These are phyloP conservation scores for Cymodocea nodosa DNA, from an alignment of 116 monocot genomes.

Conservation along the genomic window DNA sequence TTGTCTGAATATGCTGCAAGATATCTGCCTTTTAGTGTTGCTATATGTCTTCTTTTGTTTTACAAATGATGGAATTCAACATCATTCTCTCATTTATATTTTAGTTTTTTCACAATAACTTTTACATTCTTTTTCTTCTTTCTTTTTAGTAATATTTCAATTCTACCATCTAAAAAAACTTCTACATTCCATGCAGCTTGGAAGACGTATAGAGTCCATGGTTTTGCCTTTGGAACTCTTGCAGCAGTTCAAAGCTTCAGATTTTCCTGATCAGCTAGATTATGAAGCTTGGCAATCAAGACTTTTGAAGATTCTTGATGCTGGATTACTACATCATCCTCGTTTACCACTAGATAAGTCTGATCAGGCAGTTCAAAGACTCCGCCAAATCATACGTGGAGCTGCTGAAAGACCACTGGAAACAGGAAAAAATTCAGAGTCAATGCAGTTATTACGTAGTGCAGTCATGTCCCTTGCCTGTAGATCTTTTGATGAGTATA, in stretches of 20 bases:
- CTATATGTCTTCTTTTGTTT: too few relatives aligned
- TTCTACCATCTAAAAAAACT: background rate
- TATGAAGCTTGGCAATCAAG: slow-evolving; percentile 63
- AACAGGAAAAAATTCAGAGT: slow-evolving; percentile 82
- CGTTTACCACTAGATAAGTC: slow-evolving; percentile 46
- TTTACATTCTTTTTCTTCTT: too few relatives aligned
- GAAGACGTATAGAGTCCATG: slow-evolving; percentile 77
- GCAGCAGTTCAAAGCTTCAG: slow-evolving; percentile 91
- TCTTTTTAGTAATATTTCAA: too few relatives aligned
- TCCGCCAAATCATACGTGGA: slow-evolving; percentile 53
- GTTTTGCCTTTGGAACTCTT: slow-evolving; percentile 86
- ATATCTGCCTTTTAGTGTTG: too few relatives aligned
- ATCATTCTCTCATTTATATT: too few relatives aligned
- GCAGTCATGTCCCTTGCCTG: slow-evolving; percentile 64
- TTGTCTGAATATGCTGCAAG: too few relatives aligned
- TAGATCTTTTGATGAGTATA: slow-evolving; percentile 53
- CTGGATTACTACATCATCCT: slow-evolving; percentile 74
- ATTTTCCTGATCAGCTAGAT: slow-evolving; percentile 64
- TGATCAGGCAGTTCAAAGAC: slow-evolving; percentile 44
- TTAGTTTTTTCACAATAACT: too few relatives aligned
- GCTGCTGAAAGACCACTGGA: slow-evolving; percentile 62
- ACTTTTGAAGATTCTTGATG: slow-evolving; percentile 77
- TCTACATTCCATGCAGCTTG: slow-evolving; percentile 36
- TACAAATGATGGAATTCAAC: too few relatives aligned
- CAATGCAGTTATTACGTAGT: slow-evolving; percentile 68